Percentiles rank a stretch among this genome's conserved stretches.
Evolutionary conservation across 2,329 filamentous ascomycete species (phyloP).

Genomic region (Xylaria sp.): DNA sequence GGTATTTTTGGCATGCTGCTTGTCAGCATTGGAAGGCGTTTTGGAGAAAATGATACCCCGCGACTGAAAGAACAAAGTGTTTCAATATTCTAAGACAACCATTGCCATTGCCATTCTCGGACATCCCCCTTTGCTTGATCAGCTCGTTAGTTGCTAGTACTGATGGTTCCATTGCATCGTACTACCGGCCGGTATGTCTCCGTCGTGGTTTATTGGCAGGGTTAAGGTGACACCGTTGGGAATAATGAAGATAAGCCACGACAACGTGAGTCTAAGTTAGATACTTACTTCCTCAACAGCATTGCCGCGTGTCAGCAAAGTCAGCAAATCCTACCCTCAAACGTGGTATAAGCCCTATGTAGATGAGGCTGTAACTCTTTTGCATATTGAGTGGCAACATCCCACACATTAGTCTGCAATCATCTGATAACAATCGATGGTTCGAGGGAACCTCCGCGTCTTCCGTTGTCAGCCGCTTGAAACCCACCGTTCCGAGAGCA

Average conservation of each 20-base stretch:
- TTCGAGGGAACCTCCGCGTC: not conserved
- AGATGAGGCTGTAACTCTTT: slow-evolving; percentile 11
- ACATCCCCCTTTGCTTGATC: slow-evolving; percentile 5
- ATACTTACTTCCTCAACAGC: not conserved
- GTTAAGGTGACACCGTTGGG: not conserved
- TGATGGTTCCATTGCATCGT: slow-evolving; percentile 11
- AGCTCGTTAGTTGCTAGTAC: not conserved
- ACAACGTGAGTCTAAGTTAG: not conserved
- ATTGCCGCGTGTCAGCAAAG: slow-evolving; percentile 4
- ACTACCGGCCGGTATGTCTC: not conserved
- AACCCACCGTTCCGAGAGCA: not conserved
- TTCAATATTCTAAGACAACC: slow-evolving; percentile 16
- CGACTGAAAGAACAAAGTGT: slow-evolving; percentile 24
- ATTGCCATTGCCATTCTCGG: slow-evolving; percentile 7
- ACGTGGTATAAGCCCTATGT: slow-evolving; percentile 9
- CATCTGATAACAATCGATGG: slow-evolving; percentile 22
- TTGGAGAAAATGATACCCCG: slow-evolving; percentile 45
- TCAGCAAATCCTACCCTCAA: slow-evolving; percentile 12
- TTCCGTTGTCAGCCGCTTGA: slow-evolving; percentile 18
- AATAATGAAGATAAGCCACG: not conserved
- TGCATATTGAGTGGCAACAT: slow-evolving; percentile 12
- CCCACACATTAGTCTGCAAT: not conserved
- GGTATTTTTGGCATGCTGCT: slow-evolving; percentile 20
- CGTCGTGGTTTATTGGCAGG: not conserved
- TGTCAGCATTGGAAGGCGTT: slow-evolving; percentile 41